Conservation (phyloP, 2,329 filamentous ascomycete species). For the Chaetothyriales sp. region DNA sequence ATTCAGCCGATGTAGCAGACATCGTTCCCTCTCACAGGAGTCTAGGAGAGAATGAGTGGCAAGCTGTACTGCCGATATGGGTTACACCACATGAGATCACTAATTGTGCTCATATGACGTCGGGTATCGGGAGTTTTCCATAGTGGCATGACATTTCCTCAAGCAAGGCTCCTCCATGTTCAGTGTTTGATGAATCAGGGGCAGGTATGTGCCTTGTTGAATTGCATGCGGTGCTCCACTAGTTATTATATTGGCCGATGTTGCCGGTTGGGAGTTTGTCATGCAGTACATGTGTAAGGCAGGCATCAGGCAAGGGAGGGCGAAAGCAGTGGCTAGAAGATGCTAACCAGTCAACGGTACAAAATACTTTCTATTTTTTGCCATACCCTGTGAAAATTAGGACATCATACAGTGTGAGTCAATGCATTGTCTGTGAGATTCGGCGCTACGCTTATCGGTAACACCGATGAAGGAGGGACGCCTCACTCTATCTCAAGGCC, state of each 20-base stretch:
- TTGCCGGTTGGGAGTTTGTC: not conserved
- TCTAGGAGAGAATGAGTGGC: not conserved
- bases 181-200: not conserved
- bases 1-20: not conserved
- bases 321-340: too few relatives aligned
- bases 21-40: not conserved
- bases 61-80: not conserved
- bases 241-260: not conserved
- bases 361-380: too few relatives aligned
- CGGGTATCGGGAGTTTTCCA: too few relatives aligned
- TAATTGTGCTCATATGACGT: too few relatives aligned
- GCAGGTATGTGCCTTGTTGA: not conserved
- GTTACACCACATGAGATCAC: not conserved
- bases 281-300: not conserved
- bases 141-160: not conserved
- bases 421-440: not conserved
- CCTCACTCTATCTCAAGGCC: too few relatives aligned
- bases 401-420: not conserved
- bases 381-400: not conserved
- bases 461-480: not conserved
- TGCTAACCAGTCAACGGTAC: too few relatives aligned
- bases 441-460: not conserved
- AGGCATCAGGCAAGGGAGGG: too few relatives aligned
- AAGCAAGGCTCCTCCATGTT: not conserved
- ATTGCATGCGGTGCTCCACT: not conserved